Evolutionary conservation across 257 asterid species (phyloP), one percentile per base, ranked within the genome.

Genomic region (Orobanche coerulescens): DNA sequence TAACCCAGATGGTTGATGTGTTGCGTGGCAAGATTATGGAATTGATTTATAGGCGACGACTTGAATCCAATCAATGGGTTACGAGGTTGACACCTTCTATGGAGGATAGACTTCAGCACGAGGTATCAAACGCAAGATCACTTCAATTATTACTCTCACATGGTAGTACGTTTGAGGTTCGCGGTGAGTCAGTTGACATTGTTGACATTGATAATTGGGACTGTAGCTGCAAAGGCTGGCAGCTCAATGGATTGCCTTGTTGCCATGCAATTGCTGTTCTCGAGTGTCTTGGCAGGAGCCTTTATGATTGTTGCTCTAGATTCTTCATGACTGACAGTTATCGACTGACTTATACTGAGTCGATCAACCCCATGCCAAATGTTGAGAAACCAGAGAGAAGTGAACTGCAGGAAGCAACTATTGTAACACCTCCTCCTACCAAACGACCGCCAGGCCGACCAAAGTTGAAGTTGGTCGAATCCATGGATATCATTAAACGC

Each of bases 391-490:
- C 91, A 11, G 85, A 66, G 69, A 75, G 61, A 46, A 59, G 65
- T 76, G 97, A 89, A 65, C 53, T 82, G 72, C 85, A 73, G 48
- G 78, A 62, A 48, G 78, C 62, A n/a, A 73, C 77, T 54, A 48
- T 84, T 43, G 95, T 92, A 33, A 84, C 96, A 49, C 98, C 98
- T 24, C 98, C 98, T 14, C 95, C 95, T 57, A 83, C 86, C 36
- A 93, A 93, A 68, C 89, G 98, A 0, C 84, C 95, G 4, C 96
- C 96, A 0, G 97, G 95, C 43, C 79, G 95, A 43, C 98, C 98
- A 22, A 93, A 89, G 85, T 64, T 81, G 79, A 89, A 90, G 75
- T 73, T 81, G 54, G 79, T 74, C 25, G 96, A 87, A 26, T 75
- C 95, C 6, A 81, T 71, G 19, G 95, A 93, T 72, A 73, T 85